Evolutionary conservation across 1,284 basidiomycete genomes (phyloP).

Genomic region (Heterobasidion occidentale): DNA sequence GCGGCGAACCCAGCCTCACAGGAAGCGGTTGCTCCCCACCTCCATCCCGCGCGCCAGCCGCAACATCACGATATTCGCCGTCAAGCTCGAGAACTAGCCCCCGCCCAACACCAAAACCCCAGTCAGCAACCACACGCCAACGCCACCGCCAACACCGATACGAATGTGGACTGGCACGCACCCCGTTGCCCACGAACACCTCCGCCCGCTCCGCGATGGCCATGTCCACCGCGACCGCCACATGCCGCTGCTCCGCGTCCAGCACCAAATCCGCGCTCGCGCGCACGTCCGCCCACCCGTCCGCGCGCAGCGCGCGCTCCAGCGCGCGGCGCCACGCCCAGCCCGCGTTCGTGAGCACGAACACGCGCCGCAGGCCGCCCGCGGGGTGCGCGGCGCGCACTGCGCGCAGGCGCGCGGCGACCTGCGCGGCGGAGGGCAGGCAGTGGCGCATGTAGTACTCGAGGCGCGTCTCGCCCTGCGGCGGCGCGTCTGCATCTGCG

Average conservation of each 20-base stretch:
- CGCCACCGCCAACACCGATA: not conserved
- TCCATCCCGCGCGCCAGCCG: slow-evolving; percentile 2
- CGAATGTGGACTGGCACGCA: slow-evolving; percentile 8
- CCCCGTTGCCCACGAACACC: slow-evolving; percentile 39
- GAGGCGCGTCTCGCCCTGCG: slow-evolving; percentile 2
- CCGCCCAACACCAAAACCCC: not conserved
- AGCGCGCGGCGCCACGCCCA: slow-evolving; percentile 26
- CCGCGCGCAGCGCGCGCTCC: slow-evolving; percentile 15
- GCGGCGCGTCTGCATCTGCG: not conserved
- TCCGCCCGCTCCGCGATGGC: slow-evolving; percentile 33
- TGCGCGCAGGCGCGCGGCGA: slow-evolving; percentile 28
- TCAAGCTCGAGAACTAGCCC: slow-evolving; percentile 6
- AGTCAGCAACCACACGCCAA: not conserved
- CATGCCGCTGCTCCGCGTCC: slow-evolving; percentile 29
- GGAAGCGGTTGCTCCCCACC: not conserved
- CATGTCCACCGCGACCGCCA: slow-evolving; percentile 36
- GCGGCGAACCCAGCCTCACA: not conserved
- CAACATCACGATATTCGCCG: slow-evolving; percentile 5
- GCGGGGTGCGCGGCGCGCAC: slow-evolving; percentile 15
- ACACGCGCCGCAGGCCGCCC: slow-evolving; percentile 19
- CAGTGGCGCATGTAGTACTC: slow-evolving; percentile 29
- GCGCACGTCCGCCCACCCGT: slow-evolving; percentile 16
- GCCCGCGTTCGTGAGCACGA: slow-evolving; percentile 28
- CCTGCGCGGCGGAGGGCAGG: slow-evolving; percentile 31
- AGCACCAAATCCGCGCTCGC: slow-evolving; percentile 28